Evolutionary conservation across 306 rosid genomes (phyloP).

Genomic region (Spatholobus suberectus): DNA sequence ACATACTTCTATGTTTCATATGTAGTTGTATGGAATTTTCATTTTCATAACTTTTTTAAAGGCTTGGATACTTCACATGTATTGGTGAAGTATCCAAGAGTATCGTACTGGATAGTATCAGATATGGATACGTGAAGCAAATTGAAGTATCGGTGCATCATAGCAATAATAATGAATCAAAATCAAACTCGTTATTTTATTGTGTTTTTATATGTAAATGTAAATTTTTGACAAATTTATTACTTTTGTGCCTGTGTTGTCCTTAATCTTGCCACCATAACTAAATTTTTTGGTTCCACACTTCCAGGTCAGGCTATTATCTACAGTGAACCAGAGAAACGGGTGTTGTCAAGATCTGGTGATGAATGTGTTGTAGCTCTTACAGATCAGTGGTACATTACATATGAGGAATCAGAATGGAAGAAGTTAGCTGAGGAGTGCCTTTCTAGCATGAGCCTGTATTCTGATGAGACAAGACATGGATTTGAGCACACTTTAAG

Average conservation of each 20-base stretch:
- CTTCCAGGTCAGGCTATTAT: slow-evolving; percentile 67
- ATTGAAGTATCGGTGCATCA: no score
- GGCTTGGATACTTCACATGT: no score
- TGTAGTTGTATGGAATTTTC: no score
- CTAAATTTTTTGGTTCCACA: background rate
- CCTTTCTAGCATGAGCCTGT: slow-evolving; percentile 67
- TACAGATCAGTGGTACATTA: slow-evolving; percentile 96
- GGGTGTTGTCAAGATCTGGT: slow-evolving; percentile 84
- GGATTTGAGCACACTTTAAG: slow-evolving; percentile 91
- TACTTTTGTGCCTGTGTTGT: background rate
- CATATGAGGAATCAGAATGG: slow-evolving; percentile 90
- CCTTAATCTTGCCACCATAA: background rate
- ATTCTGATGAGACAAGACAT: slow-evolving; percentile 82
- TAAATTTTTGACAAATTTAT: background rate
- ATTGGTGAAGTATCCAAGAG: no score
- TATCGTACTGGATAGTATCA: no score
- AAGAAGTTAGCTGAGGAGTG: slow-evolving; percentile 80
- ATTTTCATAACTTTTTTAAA: no score
- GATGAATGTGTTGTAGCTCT: slow-evolving; percentile 97
- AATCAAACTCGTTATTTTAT: background rate
- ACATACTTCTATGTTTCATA: no score
- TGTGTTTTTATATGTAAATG: background rate
- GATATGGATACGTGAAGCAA: no score
- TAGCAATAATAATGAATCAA: background rate
- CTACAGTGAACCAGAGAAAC: slow-evolving; percentile 93